Evolutionary conservation across 2,329 filamentous ascomycete species (phyloP).

Genomic region (Nemania sp.): DNA sequence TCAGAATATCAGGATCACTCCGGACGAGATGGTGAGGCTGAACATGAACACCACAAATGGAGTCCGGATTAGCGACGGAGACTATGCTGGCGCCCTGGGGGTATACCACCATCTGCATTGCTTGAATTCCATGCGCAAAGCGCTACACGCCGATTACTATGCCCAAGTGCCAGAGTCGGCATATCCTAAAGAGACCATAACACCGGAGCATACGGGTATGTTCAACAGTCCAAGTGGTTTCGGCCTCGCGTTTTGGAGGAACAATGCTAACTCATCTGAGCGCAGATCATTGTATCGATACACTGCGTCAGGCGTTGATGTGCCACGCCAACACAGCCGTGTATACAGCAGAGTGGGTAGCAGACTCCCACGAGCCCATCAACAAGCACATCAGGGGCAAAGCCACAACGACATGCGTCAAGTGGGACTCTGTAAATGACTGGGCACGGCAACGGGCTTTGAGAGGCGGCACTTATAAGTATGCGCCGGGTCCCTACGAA

Average conservation of each 20-base stretch:
- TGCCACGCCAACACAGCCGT: too few relatives aligned
- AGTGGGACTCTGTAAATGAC: constrained; percentile 23
- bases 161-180: constrained; percentile 5
- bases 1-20: constrained; percentile 21
- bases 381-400: too few relatives aligned
- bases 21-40: constrained; percentile 8
- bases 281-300: too few relatives aligned
- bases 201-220: constrained; percentile 21
- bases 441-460: constrained; percentile 24
- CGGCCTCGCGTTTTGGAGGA: too few relatives aligned
- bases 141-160: constrained; percentile 27
- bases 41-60: constrained; percentile 24
- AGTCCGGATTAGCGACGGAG: constrained; percentile 21
- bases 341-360: too few relatives aligned
- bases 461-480: constrained; percentile 23
- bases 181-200: constrained; percentile 10
- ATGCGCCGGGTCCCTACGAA: constrained; percentile 22
- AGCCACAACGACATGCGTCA: constrained; percentile 7
- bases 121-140: constrained; percentile 21
- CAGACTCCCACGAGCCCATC: too few relatives aligned
- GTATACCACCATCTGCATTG: constrained; percentile 28
- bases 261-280: too few relatives aligned
- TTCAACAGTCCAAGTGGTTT: too few relatives aligned
- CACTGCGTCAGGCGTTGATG: too few relatives aligned
- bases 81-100: constrained; percentile 21